phyloP scores from a whole-genome alignment of 768 basidiomycete genomes.

The Tricholoma saponaceum region DNA sequence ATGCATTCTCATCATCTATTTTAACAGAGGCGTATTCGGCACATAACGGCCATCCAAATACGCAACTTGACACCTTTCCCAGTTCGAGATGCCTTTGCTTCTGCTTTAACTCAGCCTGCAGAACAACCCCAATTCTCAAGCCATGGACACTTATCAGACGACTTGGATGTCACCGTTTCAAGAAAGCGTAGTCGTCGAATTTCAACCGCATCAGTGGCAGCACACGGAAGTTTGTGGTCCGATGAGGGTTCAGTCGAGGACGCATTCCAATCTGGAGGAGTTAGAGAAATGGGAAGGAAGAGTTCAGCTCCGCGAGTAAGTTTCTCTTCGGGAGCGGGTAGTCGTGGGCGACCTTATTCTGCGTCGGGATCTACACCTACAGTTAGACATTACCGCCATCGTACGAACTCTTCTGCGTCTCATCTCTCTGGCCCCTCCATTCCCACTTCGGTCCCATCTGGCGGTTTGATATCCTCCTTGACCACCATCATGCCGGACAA shows the following conservation, averaged over 20 bases:
- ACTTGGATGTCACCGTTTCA: constrained; percentile 58
- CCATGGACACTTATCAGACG: constrained; percentile 61
- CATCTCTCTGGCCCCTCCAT: constrained; percentile 20
- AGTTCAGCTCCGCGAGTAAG: constrained; percentile 44
- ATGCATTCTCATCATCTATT: constrained; percentile 6
- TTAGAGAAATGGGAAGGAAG: constrained; percentile 35
- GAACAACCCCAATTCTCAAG: constrained; percentile 57
- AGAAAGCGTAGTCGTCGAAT: constrained; percentile 57
- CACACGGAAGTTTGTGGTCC: constrained; percentile 40
- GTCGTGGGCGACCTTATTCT: constrained; percentile 9
- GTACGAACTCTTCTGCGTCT: constrained; percentile 47
- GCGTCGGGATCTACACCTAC: constrained; percentile 26
- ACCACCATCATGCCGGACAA: constrained; percentile 46
- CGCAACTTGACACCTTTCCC: constrained; percentile 85
- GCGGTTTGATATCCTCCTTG: constrained; percentile 20
- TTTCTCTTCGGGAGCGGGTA: constrained; percentile 23
- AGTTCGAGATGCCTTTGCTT: constrained; percentile 71
- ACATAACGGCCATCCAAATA: constrained; percentile 69
- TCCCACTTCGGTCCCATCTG: constrained; percentile 10
- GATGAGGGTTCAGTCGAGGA: constrained; percentile 38
- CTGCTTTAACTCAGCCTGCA: constrained; percentile 65
- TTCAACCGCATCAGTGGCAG: constrained; percentile 54
- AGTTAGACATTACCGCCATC: constrained; percentile 36
- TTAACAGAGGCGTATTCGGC: constrained; percentile 63
- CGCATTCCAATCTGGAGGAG: constrained; percentile 16